Evolutionary conservation across 2,329 filamentous ascomycete species (phyloP).

Genomic region (Hypoxylon sp.): DNA sequence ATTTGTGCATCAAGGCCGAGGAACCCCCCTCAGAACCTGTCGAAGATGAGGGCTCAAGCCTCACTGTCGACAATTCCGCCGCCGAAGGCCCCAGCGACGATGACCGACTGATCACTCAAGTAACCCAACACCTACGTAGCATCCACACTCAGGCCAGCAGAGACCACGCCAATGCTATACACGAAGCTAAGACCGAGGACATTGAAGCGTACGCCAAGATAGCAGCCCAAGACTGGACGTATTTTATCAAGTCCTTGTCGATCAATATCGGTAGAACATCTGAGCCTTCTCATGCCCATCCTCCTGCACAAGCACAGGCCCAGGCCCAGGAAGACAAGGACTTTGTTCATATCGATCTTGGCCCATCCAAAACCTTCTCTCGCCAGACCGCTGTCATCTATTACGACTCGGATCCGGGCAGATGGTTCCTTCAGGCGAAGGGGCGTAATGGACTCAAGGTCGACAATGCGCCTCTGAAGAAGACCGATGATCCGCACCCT

Average conservation of each 20-base stretch:
- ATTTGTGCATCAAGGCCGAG: constrained; percentile 52
- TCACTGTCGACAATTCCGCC: constrained; percentile 56
- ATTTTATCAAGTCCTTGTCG: constrained; percentile 80
- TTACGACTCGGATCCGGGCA: constrained; percentile 75
- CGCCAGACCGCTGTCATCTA: constrained; percentile 80
- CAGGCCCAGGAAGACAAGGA: constrained; percentile 62
- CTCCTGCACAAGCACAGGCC: constrained; percentile 59
- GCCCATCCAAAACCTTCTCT: constrained; percentile 84
- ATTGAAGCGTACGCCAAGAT: constrained; percentile 86
- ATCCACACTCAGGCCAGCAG: constrained; percentile 68
- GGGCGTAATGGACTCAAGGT: constrained; percentile 92
- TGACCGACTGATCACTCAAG: constrained; percentile 67
- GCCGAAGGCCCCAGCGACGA: constrained; percentile 60
- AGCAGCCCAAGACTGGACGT: constrained; percentile 85
- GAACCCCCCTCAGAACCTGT: constrained; percentile 59
- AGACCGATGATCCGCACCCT: constrained; percentile 70
- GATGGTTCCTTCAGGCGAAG: constrained; percentile 88
- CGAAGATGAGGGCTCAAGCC: constrained; percentile 60
- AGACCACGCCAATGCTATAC: constrained; percentile 73
- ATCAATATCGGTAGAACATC: constrained; percentile 81
- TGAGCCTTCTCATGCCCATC: constrained; percentile 61
- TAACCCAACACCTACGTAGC: constrained; percentile 64
- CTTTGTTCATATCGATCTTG: constrained; percentile 86
- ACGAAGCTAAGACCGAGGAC: constrained; percentile 71
- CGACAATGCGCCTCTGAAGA: constrained; percentile 78